These are phyloP conservation scores for Pleurotus djamor DNA, from an alignment of 768 basidiomycete species.

Conservation along the genomic window DNA sequence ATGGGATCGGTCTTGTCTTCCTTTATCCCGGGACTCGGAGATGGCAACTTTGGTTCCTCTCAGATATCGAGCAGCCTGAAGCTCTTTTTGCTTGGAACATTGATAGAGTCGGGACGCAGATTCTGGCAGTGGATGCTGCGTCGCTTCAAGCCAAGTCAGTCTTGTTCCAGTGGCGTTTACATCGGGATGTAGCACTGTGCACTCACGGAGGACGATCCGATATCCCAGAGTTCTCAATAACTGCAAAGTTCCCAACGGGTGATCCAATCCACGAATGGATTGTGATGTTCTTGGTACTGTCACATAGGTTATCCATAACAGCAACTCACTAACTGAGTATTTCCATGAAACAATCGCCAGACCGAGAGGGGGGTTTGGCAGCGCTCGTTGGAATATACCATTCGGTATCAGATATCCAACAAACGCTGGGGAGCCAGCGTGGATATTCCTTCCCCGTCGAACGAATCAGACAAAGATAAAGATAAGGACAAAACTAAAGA, in stretches of 20 bases:
- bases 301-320: background rate
- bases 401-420: constrained; percentile 33
- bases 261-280: constrained; percentile 52
- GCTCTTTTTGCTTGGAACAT: constrained; percentile 4
- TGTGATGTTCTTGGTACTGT: constrained; percentile 35
- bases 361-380: constrained; percentile 42
- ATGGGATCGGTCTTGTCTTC: background rate
- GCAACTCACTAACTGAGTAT: no score
- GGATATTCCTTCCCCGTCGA: constrained; percentile 12
- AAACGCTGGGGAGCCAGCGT: background rate
- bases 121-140: constrained; percentile 24
- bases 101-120: constrained; percentile 11
- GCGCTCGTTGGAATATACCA: constrained; percentile 33
- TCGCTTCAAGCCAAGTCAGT: constrained; percentile 33
- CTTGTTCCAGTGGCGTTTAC: constrained; percentile 12
- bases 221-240: constrained; percentile 36
- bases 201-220: no score
- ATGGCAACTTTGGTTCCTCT: background rate
- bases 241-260: constrained; percentile 41
- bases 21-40: background rate
- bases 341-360: no score
- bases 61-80: constrained; percentile 8
- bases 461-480: no score
- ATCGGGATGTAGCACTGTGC: no score
- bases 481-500: constrained; percentile 1